phyloP scores from a whole-genome alignment of 2,329 filamentous ascomycete species.

The Verticillium albo-atrum region DNA sequence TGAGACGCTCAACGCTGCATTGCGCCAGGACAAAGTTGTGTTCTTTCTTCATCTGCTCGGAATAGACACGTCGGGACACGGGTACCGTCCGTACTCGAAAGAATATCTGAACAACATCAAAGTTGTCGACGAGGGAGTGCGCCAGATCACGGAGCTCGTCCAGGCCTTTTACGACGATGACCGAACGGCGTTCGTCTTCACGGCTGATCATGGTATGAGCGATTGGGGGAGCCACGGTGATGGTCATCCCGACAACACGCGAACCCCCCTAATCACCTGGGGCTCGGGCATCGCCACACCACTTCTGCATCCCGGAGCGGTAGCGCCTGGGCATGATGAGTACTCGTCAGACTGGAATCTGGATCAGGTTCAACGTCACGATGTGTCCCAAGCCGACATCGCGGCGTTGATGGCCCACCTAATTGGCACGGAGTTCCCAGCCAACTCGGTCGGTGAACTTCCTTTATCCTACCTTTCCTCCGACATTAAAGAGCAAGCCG shows the following conservation, averaged over 20 bases:
- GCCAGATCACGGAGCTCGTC: conserved; percentile 76
- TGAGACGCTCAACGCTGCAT: conserved; percentile 63
- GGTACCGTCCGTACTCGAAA: conserved; percentile 83
- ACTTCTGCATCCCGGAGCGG: conserved; percentile 43
- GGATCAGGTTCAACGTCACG: conserved; percentile 75
- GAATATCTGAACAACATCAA: conserved; percentile 96
- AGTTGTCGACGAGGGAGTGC: conserved; percentile 84
- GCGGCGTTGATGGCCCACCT: conserved; percentile 95
- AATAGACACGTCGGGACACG: conserved; percentile 85
- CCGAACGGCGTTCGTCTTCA: conserved; percentile 93
- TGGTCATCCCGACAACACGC: conserved; percentile 93
- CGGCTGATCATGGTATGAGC: conserved; percentile 97
- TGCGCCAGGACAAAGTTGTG: conserved; percentile 81
- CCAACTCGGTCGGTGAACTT: conserved; percentile 92
- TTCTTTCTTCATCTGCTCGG: conserved; percentile 95
- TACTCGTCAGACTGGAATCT: conserved; percentile 88
- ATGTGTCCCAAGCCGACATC: conserved; percentile 90
- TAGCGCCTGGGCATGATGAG: conserved; percentile 81
- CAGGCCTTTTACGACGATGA: conserved; percentile 80
- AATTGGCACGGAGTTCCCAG: conserved; percentile 81
- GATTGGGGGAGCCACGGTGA: conserved; percentile 99
- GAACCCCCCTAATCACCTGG: conserved; percentile 90
- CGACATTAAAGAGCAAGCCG: conserved; percentile 69
- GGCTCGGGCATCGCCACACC: conserved; percentile 85
- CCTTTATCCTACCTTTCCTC: conserved; percentile 79